Evolutionary conservation across 768 basidiomycete species (phyloP).

Genomic region (Tricholoma sp.): DNA sequence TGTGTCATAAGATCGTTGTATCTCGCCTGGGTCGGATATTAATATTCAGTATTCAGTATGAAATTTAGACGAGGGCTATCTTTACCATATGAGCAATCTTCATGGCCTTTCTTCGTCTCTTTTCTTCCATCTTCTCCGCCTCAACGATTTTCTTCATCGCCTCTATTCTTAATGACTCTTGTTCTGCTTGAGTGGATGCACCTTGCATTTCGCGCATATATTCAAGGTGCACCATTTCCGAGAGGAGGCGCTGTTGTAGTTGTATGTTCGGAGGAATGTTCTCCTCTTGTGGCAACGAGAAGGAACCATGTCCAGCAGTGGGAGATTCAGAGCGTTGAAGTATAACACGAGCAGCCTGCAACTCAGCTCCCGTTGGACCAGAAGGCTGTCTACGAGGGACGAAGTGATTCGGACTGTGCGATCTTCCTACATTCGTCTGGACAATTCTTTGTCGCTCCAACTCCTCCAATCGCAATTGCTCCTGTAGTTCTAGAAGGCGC

Average conservation of each 20-base stretch:
- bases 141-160: conserved; percentile 89
- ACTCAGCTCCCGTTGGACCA: conserved; percentile 42
- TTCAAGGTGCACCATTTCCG: conserved; percentile 69
- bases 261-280: conserved; percentile 61
- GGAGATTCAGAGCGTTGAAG: conserved; percentile 42
- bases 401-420: conserved; percentile 24
- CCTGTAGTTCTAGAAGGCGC: conserved; percentile 56
- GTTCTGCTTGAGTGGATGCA: conserved; percentile 47
- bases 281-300: conserved; percentile 43
- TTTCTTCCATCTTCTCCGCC: conserved; percentile 85
- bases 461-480: conserved; percentile 61
- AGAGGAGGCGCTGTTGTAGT: conserved; percentile 70
- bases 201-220: conserved; percentile 61
- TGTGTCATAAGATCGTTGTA: conserved; percentile 97
- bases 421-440: conserved; percentile 42
- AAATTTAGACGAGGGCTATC: background rate
- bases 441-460: conserved; percentile 57
- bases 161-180: conserved; percentile 68
- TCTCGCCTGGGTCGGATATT: conserved; percentile 51
- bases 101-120: conserved; percentile 69
- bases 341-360: conserved; percentile 38
- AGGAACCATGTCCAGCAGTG: conserved; percentile 26
- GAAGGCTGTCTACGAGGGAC: conserved; percentile 39
- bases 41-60: background rate
- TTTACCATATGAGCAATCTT: conserved; percentile 88